phyloP scores from a whole-genome alignment of 164 flowering plant species.

The grape (Vitis vinifera) region DNA sequence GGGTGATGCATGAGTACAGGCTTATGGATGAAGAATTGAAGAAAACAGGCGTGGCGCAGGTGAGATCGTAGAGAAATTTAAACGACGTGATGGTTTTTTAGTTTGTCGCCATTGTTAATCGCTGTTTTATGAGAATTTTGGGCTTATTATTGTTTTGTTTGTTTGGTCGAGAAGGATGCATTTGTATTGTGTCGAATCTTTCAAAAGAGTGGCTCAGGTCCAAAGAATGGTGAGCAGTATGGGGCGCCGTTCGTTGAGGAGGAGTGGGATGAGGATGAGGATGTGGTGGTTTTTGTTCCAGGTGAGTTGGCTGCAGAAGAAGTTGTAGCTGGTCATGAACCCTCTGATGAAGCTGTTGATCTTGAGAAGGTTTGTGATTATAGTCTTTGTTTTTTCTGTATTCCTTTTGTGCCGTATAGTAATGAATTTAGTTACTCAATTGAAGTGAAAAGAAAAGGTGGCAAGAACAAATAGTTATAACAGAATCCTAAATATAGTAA shows the following conservation, averaged over 20 bases:
- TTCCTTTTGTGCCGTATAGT: not conserved
- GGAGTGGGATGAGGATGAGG: conserved; percentile 62
- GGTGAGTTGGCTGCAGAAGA: conserved; percentile 26
- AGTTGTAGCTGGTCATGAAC: conserved; percentile 25
- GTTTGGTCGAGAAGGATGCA: conserved; percentile 41
- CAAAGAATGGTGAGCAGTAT: conserved; percentile 68
- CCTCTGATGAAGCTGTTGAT: conserved; percentile 30
- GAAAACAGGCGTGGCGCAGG: conserved; percentile 35
- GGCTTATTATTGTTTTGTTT: not conserved
- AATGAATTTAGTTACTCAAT: not conserved
- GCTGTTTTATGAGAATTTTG: not conserved
- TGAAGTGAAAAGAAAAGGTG: not conserved
- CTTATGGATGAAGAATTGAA: conserved; percentile 33
- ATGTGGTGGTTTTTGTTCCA: conserved; percentile 21
- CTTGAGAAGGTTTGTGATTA: conserved; percentile 47
- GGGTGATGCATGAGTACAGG: conserved; percentile 55
- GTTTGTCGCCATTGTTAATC: not conserved
- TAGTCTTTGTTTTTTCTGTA: not conserved
- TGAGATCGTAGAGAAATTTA: not conserved
- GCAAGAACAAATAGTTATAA: too few relatives aligned
- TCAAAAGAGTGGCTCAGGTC: conserved; percentile 73
- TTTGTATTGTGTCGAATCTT: conserved; percentile 66
- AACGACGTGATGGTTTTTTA: too few relatives aligned
- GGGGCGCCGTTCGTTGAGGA: conserved; percentile 72
- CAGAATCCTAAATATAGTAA: too few relatives aligned